Evolutionary conservation across 371 early-diverging fungal genomes (phyloP).

Genomic region (Actinomucor elegans): DNA sequence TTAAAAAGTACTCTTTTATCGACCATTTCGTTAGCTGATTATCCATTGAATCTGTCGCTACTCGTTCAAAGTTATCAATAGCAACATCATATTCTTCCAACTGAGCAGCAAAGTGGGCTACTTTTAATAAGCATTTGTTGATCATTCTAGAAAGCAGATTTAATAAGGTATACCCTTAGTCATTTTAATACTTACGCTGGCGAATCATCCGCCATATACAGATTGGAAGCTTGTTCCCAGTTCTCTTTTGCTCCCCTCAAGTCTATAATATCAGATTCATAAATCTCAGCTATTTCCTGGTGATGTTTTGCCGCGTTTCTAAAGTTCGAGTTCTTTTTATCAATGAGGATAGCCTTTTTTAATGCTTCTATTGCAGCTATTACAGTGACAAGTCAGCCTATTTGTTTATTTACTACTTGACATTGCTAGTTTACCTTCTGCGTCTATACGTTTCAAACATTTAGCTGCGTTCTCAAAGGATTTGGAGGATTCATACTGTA

Average conservation of each 20-base stretch:
- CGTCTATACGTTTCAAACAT: constrained; percentile 79
- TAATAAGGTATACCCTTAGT: too few relatives aligned
- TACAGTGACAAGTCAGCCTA: too few relatives aligned
- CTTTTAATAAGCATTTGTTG: constrained; percentile 88
- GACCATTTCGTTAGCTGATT: constrained; percentile 93
- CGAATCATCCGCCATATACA: constrained; percentile 89
- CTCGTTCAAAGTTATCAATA: constrained; percentile 82
- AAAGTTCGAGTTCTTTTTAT: constrained; percentile 86
- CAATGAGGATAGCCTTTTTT: constrained; percentile 72
- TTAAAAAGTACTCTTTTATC: constrained; percentile 91
- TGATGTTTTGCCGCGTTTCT: constrained; percentile 89
- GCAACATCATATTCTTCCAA: constrained; percentile 88
- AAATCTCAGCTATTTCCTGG: constrained; percentile 92
- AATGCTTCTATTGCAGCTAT: constrained; percentile 77
- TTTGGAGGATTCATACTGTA: constrained; percentile 80
- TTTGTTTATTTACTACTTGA: too few relatives aligned
- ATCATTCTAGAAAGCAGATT: constrained; percentile 41
- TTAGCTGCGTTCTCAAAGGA: constrained; percentile 86
- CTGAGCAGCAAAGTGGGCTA: constrained; percentile 88
- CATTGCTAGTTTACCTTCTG: constrained; percentile 72
- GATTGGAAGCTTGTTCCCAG: constrained; percentile 89
- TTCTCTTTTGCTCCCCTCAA: constrained; percentile 79
- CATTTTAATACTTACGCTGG: constrained; percentile 75
- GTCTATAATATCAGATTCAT: constrained; percentile 86
- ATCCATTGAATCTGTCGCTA: constrained; percentile 80